Evolutionary conservation across 306 rosid genomes (phyloP).

Genomic region (Prunus padus): DNA sequence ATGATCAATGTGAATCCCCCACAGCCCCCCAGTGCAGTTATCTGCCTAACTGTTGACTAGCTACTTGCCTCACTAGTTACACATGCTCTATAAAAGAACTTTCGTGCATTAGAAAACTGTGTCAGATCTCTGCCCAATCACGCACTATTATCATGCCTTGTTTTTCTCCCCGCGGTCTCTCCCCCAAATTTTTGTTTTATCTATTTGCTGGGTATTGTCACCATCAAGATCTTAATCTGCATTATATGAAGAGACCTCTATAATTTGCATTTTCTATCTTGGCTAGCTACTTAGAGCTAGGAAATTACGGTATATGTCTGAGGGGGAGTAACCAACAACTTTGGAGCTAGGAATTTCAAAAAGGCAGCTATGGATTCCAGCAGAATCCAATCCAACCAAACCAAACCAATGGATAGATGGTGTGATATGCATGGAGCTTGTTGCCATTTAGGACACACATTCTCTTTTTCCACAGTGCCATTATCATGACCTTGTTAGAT

Average conservation of each 20-base stretch:
- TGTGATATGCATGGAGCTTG: conserved; percentile 27
- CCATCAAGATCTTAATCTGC: too few species aligned
- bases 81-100: too few species aligned
- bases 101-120: too few species aligned
- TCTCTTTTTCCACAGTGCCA: conserved; percentile 37
- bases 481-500: conserved; percentile 37
- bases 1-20: not conserved
- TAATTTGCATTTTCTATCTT: not conserved
- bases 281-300: not conserved
- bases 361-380: conserved; percentile 21
- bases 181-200: too few species aligned
- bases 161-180: too few species aligned
- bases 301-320: not conserved
- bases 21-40: not conserved
- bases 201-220: too few species aligned
- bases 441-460: conserved; percentile 46
- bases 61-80: not conserved
- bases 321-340: conserved; percentile 1
- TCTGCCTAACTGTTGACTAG: conserved; percentile 12
- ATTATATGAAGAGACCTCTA: not conserved
- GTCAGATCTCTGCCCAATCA: too few species aligned
- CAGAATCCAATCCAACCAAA: conserved; percentile 21
- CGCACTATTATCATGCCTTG: too few species aligned
- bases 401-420: conserved; percentile 15
- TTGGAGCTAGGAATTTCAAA: not conserved